These are phyloP conservation scores for Rutstroemia sp. DNA, from an alignment of 2,329 filamentous ascomycete genomes.

Conservation along the genomic window DNA sequence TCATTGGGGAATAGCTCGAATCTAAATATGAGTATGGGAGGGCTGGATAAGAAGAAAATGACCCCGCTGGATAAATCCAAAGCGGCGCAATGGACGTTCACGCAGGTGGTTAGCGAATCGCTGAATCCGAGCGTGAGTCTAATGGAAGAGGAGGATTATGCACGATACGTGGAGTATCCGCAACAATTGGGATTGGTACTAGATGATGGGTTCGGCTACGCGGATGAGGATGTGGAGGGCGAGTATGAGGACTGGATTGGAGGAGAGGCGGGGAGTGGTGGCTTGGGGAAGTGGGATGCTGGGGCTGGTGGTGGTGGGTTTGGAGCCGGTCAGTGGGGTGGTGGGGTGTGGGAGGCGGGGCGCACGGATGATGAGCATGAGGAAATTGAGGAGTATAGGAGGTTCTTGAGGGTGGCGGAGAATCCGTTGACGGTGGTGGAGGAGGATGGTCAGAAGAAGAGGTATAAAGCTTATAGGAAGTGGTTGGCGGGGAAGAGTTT, in stretches of 20 bases:
- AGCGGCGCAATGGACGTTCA: conserved; percentile 81
- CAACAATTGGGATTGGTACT: conserved; percentile 80
- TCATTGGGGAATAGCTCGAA: not conserved
- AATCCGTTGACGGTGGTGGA: conserved; percentile 83
- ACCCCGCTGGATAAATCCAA: conserved; percentile 68
- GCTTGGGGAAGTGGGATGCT: conserved; percentile 32
- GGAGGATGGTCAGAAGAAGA: conserved; percentile 83
- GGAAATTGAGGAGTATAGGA: conserved; percentile 65
- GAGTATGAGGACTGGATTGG: conserved; percentile 75
- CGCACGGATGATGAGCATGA: conserved; percentile 24
- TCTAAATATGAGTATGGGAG: conserved; percentile 12
- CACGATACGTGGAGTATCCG: conserved; percentile 81
- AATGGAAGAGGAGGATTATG: conserved; percentile 78
- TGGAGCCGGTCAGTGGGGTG: not conserved
- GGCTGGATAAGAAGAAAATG: conserved; percentile 41
- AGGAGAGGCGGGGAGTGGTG: conserved; percentile 43
- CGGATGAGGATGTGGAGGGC: conserved; percentile 49
- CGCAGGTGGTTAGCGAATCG: conserved; percentile 76
- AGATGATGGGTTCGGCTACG: conserved; percentile 45
- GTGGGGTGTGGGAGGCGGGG: not conserved
- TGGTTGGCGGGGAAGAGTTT: conserved; percentile 93
- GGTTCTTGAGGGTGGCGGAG: conserved; percentile 69
- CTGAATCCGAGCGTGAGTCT: conserved; percentile 75
- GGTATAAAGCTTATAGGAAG: conserved; percentile 93
- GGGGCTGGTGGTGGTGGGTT: not conserved